Conservation (phyloP, 352 stramenopile genomes). For the Phytophthora fragariae region DNA sequence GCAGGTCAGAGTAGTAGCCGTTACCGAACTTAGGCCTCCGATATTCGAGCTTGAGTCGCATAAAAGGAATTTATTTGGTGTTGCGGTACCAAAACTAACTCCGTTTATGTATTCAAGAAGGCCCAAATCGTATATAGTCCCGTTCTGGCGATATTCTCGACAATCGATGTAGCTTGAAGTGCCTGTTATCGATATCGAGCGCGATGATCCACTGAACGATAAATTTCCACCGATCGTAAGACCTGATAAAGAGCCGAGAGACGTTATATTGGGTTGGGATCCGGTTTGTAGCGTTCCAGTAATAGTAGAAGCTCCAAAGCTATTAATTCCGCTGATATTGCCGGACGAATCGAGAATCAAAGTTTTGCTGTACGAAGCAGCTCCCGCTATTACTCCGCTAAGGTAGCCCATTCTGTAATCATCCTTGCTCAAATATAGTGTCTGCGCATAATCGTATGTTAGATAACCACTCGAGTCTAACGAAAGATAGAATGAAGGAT, state of each 20-base stretch:
- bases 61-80: slow-evolving; percentile 15
- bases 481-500: too few relatives aligned
- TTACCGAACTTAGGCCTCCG: neutral
- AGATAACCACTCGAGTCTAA: too few relatives aligned
- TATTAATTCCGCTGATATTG: neutral
- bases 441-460: too few relatives aligned
- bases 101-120: slow-evolving; percentile 13
- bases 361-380: neutral
- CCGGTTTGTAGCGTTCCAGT: neutral
- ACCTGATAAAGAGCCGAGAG: neutral
- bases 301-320: neutral
- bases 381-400: too few relatives aligned
- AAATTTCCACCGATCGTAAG: slow-evolving; percentile 19
- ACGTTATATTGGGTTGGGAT: neutral
- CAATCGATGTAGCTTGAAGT: slow-evolving; percentile 18
- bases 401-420: too few relatives aligned
- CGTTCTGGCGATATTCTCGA: slow-evolving; percentile 8
- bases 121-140: slow-evolving; percentile 10
- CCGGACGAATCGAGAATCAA: neutral
- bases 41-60: slow-evolving; percentile 12
- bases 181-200: slow-evolving; percentile 3
- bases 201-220: neutral
- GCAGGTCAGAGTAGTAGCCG: slow-evolving; percentile 3
- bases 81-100: slow-evolving; percentile 14
- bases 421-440: too few relatives aligned